Evolutionary conservation across 1,139 yeast genomes (phyloP), one percentile per base, ranked within the genome.

Genomic region (Debaryomyces coudertii): DNA sequence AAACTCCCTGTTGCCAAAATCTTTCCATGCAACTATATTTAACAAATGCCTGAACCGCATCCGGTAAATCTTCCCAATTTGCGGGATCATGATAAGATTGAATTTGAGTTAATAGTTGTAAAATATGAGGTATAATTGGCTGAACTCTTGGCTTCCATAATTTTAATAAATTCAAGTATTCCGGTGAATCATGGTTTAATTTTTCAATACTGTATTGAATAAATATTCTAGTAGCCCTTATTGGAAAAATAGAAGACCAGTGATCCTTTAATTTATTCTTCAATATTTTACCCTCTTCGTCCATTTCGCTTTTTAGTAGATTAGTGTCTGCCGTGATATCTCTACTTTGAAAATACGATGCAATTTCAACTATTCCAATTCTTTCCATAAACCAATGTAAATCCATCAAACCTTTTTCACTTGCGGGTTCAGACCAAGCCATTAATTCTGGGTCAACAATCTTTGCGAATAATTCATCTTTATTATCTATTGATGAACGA

Each of bases 301-400:
- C 99, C 88, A 95, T 92, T 46, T 81, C 77, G 0, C 95, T 87
- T 43, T 82, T 80, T 44, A 92, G 66, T 46, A 95, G 68, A 62
- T 92, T 83, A 1, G 96, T 86, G 23, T 76, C 69, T 2, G 92
- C 90, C 1, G 88, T 79, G 24, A 92, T 93, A 6, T 89, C 90
- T 54, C 98, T 76, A 12, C 82, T 79, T 53, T 85, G 85, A 66
- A 95, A 92, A 61, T 95, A 95, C 47, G 87, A 87, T 0, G 97
- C 96, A 59, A 95, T 93, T 62, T 84, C 84, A 3, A 90, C 98
- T 44, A 95, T 89, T 3, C 99, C 99, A 47, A 95, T 79, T 57
- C 98, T 79, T 65, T 92, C 98, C 97, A 93, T 92, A 57, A 95
- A 95, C 97, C 98, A 92, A 53, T 90, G 96, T 43, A 95, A 73